These are phyloP conservation scores for Globisporangium cylindrosporum DNA, from an alignment of 352 stramenopile genomes.

Conservation along the genomic window DNA sequence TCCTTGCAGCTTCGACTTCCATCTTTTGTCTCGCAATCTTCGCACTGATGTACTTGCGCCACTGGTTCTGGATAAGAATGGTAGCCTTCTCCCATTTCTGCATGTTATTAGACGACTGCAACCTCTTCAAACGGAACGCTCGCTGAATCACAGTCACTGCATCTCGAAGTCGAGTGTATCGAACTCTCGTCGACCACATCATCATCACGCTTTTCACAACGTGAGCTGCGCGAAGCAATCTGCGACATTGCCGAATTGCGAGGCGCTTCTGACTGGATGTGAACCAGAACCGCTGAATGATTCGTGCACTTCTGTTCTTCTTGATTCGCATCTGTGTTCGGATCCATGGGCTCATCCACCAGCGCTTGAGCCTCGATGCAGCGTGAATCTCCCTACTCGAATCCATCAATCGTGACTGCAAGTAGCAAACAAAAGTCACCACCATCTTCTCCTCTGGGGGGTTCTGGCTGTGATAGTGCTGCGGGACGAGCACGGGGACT, in stretches of 20 bases:
- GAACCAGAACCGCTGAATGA: conserved; percentile 81
- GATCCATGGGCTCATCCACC: conserved; percentile 62
- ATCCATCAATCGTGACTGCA: conserved; percentile 93
- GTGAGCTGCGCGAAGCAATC: conserved; percentile 56
- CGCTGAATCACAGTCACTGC: conserved; percentile 36
- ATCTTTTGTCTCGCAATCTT: conserved; percentile 14
- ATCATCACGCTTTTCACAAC: conserved; percentile 41
- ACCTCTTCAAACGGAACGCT: conserved; percentile 24
- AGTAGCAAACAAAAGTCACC: conserved; percentile 92
- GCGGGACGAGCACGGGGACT: conserved; percentile 87
- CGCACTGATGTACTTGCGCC: conserved; percentile 26
- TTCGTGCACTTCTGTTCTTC: conserved; percentile 48
- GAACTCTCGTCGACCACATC: conserved; percentile 24
- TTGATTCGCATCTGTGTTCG: conserved; percentile 54
- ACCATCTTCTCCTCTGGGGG: conserved; percentile 93
- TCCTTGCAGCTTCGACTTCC: conserved; percentile 19
- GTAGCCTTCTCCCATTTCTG: conserved; percentile 14
- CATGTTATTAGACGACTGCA: conserved; percentile 20
- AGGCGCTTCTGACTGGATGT: conserved; percentile 72
- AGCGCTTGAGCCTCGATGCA: conserved; percentile 82
- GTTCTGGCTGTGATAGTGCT: conserved; percentile 87
- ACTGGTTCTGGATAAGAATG: conserved; percentile 32
- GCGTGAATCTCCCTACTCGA: conserved; percentile 93
- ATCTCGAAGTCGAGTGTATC: conserved; percentile 26
- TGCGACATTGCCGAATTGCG: conserved; percentile 65